phyloP scores from a whole-genome alignment of 1,139 yeast species.

The Blastobotrys apis region DNA sequence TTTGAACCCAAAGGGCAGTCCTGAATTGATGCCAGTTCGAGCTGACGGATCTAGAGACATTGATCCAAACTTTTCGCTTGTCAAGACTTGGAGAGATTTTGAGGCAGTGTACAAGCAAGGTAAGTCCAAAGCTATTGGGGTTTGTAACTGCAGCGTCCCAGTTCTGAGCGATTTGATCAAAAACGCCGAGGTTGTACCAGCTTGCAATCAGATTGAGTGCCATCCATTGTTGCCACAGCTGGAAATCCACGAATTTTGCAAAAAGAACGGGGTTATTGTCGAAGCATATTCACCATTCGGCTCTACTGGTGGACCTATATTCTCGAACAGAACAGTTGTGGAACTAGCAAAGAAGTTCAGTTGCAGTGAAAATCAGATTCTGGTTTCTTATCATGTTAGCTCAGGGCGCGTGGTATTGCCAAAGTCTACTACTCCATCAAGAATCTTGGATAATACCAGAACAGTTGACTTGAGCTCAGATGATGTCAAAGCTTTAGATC shows the following conservation, averaged over 20 bases:
- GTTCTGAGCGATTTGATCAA: conserved; percentile 50
- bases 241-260: conserved; percentile 53
- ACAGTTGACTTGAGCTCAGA: conserved; percentile 49
- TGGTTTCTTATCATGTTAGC: conserved; percentile 67
- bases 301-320: conserved; percentile 61
- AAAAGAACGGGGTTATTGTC: conserved; percentile 50
- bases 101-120: conserved; percentile 55
- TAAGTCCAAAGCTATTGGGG: conserved; percentile 67
- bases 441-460: conserved; percentile 57
- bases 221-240: conserved; percentile 74
- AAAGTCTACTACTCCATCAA: conserved; percentile 57
- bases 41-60: conserved; percentile 46
- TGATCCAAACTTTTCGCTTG: conserved; percentile 50
- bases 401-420: conserved; percentile 73
- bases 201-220: conserved; percentile 65
- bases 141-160: conserved; percentile 63
- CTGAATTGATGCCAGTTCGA: conserved; percentile 39
- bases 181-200: conserved; percentile 56
- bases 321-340: conserved; percentile 38
- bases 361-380: conserved; percentile 57
- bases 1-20: conserved; percentile 41
- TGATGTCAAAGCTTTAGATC: conserved; percentile 49
- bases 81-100: conserved; percentile 66
- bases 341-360: conserved; percentile 51
- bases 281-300: conserved; percentile 85